phyloP scores from a whole-genome alignment of 352 stramenopile species.

The Blastocystis sp. region DNA sequence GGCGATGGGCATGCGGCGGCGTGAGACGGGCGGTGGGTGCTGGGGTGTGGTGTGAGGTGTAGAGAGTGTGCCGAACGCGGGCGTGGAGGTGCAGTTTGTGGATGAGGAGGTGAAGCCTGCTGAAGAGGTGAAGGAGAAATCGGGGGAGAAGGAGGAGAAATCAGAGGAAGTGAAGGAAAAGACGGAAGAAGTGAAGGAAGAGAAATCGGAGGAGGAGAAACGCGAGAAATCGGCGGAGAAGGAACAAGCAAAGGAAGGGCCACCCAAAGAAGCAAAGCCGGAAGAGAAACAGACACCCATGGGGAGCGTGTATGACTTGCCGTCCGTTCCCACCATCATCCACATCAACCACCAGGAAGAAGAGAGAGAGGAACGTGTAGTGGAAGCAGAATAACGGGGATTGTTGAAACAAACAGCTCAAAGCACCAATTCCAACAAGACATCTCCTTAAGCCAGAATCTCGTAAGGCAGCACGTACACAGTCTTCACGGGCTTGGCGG shows the following conservation, averaged over 20 bases:
- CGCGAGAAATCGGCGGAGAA: background rate
- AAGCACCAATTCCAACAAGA: conserved; percentile 46
- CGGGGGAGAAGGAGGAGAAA: background rate
- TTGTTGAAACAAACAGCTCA: conserved; percentile 6
- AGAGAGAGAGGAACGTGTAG: background rate
- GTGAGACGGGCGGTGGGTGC: background rate
- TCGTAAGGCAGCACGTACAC: conserved; percentile 68
- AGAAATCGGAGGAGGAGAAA: background rate
- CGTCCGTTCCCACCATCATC: conserved; percentile 6
- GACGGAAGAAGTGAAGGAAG: background rate
- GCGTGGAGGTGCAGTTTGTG: background rate
- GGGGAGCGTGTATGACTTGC: background rate
- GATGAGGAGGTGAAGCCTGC: background rate
- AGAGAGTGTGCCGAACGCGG: conserved; percentile 9
- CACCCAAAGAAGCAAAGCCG: background rate
- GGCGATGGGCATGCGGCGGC: background rate
- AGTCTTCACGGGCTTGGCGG: conserved; percentile 61
- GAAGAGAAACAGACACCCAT: conserved; percentile 83
- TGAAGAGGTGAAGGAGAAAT: background rate
- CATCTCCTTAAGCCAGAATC: conserved; percentile 66
- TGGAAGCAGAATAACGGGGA: conserved; percentile 1
- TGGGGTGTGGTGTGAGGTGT: background rate
- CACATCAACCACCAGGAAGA: background rate
- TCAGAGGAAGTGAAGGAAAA: background rate
- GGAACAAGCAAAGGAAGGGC: background rate